Conservation (phyloP, 805 yeast species). For the Cephaloascus fragrans region DNA sequence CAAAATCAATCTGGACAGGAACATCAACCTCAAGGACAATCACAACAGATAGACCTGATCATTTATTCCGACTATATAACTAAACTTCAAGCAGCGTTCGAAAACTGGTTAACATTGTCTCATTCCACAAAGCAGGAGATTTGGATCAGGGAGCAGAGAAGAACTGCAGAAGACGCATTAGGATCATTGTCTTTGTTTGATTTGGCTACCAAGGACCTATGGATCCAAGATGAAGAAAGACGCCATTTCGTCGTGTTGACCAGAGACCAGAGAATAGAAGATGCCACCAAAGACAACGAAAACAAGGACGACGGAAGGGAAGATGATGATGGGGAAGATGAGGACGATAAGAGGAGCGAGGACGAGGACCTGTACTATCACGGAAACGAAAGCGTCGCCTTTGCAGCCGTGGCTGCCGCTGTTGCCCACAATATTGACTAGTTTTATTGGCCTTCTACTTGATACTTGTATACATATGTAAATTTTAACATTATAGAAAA, state of each 20-base stretch:
- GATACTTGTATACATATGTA: too few species aligned
- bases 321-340: not conserved
- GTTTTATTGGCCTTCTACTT: too few species aligned
- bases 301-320: not conserved
- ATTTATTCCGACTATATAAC: conserved; percentile 17
- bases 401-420: not conserved
- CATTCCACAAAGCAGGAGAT: conserved; percentile 24
- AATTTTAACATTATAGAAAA: too few species aligned
- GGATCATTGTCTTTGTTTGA: conserved; percentile 31
- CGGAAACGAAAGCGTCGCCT: not conserved
- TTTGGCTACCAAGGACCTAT: conserved; percentile 28
- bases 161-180: conserved; percentile 33
- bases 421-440: not conserved
- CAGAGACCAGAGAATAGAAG: not conserved
- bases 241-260: not conserved
- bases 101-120: conserved; percentile 29
- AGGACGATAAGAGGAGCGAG: not conserved
- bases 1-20: conserved; percentile 4
- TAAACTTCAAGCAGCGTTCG: conserved; percentile 34
- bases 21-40: not conserved
- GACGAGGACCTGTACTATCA: not conserved
- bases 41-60: conserved; percentile 1
- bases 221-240: conserved; percentile 20
- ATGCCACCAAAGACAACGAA: not conserved
- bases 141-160: conserved; percentile 34